A percentile compares a stretch with the other conserved stretches of the same genome.
Evolutionary conservation across 2,329 filamentous ascomycete genomes (phyloP).

Genomic region (Xylariaceae sp.): DNA sequence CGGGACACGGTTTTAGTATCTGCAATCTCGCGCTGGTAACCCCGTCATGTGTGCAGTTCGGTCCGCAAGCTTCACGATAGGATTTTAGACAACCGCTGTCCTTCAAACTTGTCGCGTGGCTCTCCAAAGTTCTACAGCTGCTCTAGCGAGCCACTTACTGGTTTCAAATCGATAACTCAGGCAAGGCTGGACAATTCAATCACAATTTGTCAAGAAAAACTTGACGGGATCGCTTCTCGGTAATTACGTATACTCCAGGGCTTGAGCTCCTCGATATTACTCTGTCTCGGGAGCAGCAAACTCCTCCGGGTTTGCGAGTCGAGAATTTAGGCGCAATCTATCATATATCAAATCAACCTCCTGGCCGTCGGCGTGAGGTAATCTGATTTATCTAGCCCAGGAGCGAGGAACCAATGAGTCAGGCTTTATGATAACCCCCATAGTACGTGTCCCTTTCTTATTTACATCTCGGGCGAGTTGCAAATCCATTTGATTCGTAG

Average conservation of each 20-base stretch:
- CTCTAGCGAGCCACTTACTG: slow-evolving; percentile 38
- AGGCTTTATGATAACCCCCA: slow-evolving; percentile 56
- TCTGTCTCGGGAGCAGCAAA: slow-evolving; percentile 34
- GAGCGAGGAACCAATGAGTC: slow-evolving; percentile 43
- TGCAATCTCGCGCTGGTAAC: slow-evolving; percentile 41
- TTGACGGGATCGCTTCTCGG: too few relatives aligned
- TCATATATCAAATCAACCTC: slow-evolving; percentile 52
- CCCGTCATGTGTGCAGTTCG: slow-evolving; percentile 45
- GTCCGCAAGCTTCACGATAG: slow-evolving; percentile 49
- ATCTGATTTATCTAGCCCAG: slow-evolving; percentile 41
- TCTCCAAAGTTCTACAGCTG: slow-evolving; percentile 52
- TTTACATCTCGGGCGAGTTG: slow-evolving; percentile 45
- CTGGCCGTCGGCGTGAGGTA: slow-evolving; percentile 48
- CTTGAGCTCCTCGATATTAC: slow-evolving; percentile 47
- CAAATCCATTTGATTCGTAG: slow-evolving; percentile 60
- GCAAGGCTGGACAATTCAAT: slow-evolving; percentile 50
- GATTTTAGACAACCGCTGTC: slow-evolving; percentile 58
- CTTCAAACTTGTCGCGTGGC: slow-evolving; percentile 45
- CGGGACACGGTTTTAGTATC: not conserved
- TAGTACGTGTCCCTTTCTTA: slow-evolving; percentile 45
- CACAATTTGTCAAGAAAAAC: slow-evolving; percentile 52
- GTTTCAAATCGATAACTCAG: slow-evolving; percentile 44
- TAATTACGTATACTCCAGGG: too few relatives aligned
- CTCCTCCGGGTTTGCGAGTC: slow-evolving; percentile 40
- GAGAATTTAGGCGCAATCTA: slow-evolving; percentile 58